Evolutionary conservation across 2,329 filamentous ascomycete species (phyloP).

Genomic region (Penicillium hesseltinei): DNA sequence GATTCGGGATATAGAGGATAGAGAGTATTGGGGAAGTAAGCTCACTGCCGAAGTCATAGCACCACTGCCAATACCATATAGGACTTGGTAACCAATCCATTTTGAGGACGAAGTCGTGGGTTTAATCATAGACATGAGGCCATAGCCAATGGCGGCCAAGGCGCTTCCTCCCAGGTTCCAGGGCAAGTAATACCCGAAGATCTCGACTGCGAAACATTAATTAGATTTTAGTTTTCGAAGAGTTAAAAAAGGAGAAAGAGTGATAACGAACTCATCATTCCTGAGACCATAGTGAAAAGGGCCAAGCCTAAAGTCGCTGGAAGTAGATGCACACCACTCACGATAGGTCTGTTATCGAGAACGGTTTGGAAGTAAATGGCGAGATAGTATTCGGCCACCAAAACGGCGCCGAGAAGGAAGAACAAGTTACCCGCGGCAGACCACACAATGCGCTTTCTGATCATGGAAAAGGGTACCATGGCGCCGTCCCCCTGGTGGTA

Average conservation of each 20-base stretch:
- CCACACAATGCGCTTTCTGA: constrained; percentile 39
- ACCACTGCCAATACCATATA: constrained; percentile 28
- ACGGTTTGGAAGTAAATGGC: constrained; percentile 51
- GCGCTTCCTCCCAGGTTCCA: constrained; percentile 15
- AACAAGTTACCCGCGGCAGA: not conserved
- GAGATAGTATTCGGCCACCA: constrained; percentile 39
- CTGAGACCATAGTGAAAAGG: not conserved
- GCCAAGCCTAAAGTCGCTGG: constrained; percentile 5
- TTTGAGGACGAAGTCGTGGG: constrained; percentile 11
- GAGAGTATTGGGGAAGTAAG: not conserved
- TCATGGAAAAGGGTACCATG: constrained; percentile 39
- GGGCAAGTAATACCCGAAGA: not conserved
- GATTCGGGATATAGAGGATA: not conserved
- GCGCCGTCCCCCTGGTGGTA: constrained; percentile 42
- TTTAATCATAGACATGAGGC: constrained; percentile 20
- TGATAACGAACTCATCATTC: constrained; percentile 4
- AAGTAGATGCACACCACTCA: constrained; percentile 25
- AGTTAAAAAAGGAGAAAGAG: too few species aligned
- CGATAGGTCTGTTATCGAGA: constrained; percentile 20
- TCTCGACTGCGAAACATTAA: not conserved
- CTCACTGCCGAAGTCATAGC: constrained; percentile 10
- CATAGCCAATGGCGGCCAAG: constrained; percentile 14
- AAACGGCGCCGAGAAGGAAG: constrained; percentile 26
- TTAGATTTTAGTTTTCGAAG: too few species aligned
- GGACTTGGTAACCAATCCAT: constrained; percentile 36